A percentile compares a stretch with the other conserved stretches of the same genome.
Evolutionary conservation across 2,329 filamentous ascomycete genomes (phyloP).

Genomic region (Bipolaris oryzae): DNA sequence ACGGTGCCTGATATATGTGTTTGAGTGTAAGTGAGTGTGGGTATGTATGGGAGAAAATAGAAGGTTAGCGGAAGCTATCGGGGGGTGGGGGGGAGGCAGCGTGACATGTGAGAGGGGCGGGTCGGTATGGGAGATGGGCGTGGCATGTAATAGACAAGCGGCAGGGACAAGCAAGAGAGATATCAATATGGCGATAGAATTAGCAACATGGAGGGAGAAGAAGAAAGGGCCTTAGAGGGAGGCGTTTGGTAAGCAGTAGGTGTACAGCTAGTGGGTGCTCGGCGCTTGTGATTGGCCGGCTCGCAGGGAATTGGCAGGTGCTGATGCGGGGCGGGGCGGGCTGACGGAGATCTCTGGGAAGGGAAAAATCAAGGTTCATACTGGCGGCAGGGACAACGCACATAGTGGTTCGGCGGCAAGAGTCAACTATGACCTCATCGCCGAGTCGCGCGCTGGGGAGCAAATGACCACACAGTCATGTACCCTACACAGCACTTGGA

Average conservation of each 20-base stretch:
- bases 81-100: too few relatives aligned
- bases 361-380: constrained; percentile 4
- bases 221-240: neutral
- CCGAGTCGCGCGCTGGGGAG: neutral
- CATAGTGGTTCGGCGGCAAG: constrained; percentile 3
- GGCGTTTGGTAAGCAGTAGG: constrained; percentile 3
- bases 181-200: neutral
- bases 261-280: neutral
- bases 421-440: constrained; percentile 14
- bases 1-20: neutral
- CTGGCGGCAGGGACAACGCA: constrained; percentile 5
- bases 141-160: neutral
- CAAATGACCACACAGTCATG: neutral
- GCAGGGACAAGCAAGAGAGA: neutral
- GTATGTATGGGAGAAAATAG: neutral
- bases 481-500: too few relatives aligned
- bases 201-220: neutral
- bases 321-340: constrained; percentile 3
- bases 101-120: too few relatives aligned
- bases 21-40: neutral
- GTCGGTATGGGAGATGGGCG: too few relatives aligned
- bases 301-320: neutral
- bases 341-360: constrained; percentile 1
- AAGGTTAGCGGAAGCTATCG: too few relatives aligned
- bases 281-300: neutral